A percentile compares a stretch with the other conserved stretches of the same genome.
Conservation (phyloP, 2,329 filamentous ascomycete genomes). For the Alternaria conjuncta region DNA sequence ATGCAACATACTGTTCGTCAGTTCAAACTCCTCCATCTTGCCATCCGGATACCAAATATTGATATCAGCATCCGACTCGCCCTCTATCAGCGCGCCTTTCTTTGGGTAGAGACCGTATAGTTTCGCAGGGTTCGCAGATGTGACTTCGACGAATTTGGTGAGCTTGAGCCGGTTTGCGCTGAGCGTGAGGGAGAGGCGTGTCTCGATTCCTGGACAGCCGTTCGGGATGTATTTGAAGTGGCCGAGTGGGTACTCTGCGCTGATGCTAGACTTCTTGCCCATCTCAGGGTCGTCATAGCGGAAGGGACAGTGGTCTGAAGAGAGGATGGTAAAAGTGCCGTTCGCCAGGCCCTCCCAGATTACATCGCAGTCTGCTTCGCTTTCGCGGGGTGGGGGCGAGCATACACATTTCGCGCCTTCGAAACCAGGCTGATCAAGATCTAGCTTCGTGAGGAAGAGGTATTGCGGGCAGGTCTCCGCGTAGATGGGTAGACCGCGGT, state of each 20-base stretch:
- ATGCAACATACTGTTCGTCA: slow-evolving; percentile 64
- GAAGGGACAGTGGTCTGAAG: slow-evolving; percentile 59
- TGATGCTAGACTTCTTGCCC: slow-evolving; percentile 58
- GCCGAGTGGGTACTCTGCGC: slow-evolving; percentile 51
- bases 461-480: slow-evolving; percentile 66
- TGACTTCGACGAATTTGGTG: slow-evolving; percentile 62
- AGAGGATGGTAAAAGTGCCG: slow-evolving; percentile 61
- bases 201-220: slow-evolving; percentile 65
- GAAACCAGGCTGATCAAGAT: slow-evolving; percentile 59
- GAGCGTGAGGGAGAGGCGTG: slow-evolving; percentile 58
- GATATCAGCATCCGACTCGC: slow-evolving; percentile 62
- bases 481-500: slow-evolving; percentile 57
- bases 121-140: slow-evolving; percentile 62
- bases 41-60: slow-evolving; percentile 57
- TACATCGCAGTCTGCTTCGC: slow-evolving; percentile 55
- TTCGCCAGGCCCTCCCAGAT: slow-evolving; percentile 60
- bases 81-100: slow-evolving; percentile 60
- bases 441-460: slow-evolving; percentile 59
- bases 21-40: slow-evolving; percentile 50
- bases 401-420: slow-evolving; percentile 64
- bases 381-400: slow-evolving; percentile 59
- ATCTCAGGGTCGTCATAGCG: slow-evolving; percentile 51
- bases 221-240: slow-evolving; percentile 66
- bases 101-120: slow-evolving; percentile 62
- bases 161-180: slow-evolving; percentile 50